Percentiles rank a stretch among this genome's conserved stretches.
Conservation (phyloP, 108 stramenopile species). For the Pseudonitzschia pungens region DNA sequence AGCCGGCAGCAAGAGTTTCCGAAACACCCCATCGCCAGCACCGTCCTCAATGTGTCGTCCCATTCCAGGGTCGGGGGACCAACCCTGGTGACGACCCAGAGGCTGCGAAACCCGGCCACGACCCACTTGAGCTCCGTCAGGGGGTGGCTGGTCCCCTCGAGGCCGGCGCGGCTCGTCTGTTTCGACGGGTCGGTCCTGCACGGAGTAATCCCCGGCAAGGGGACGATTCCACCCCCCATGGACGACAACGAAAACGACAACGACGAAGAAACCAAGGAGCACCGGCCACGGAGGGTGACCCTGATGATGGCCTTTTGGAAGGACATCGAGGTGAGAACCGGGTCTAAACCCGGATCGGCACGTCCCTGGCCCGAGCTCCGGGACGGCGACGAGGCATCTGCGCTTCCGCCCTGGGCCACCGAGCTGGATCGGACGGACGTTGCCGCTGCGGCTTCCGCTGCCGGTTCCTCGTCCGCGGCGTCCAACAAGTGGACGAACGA, state of each 20-base stretch:
- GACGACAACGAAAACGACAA: not conserved
- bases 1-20: slow-evolving; percentile 44
- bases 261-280: not conserved
- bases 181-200: slow-evolving; percentile 86
- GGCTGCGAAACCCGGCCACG: slow-evolving; percentile 25
- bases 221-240: slow-evolving; percentile 17
- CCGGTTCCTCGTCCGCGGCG: slow-evolving; percentile 27
- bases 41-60: slow-evolving; percentile 58
- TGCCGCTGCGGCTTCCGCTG: too few relatives aligned
- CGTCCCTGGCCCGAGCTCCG: slow-evolving; percentile 53
- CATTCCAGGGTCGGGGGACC: slow-evolving; percentile 63
- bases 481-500: slow-evolving; percentile 12
- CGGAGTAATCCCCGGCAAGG: slow-evolving; percentile 89
- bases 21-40: slow-evolving; percentile 78
- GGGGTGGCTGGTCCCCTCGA: slow-evolving; percentile 74
- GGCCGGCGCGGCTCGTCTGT: slow-evolving; percentile 61
- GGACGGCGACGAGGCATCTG: slow-evolving; percentile 2
- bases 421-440: slow-evolving; percentile 2
- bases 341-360: slow-evolving; percentile 55
- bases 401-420: not conserved
- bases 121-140: slow-evolving; percentile 49
- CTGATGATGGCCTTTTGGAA: slow-evolving; percentile 94
- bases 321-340: slow-evolving; percentile 53
- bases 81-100: slow-evolving; percentile 80
- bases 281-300: slow-evolving; percentile 64